Percentiles rank a stretch among this genome's conserved stretches.
phyloP scores from a whole-genome alignment of 2,329 filamentous ascomycete species.

The Fusarium brachygibbosum region DNA sequence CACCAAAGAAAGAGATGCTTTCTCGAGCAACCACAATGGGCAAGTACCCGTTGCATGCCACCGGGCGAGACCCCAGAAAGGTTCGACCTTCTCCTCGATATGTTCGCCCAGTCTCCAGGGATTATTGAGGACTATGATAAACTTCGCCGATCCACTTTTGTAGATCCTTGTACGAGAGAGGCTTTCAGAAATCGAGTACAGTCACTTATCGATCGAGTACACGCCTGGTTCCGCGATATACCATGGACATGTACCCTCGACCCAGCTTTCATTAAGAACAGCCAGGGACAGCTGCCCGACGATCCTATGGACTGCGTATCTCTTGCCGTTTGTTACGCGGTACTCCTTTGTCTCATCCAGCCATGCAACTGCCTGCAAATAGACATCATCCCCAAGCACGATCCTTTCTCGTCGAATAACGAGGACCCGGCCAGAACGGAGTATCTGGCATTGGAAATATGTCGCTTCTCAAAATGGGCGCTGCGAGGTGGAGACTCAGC shows the following conservation, averaged over 20 bases:
- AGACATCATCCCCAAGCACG: neutral
- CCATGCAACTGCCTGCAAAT: constrained; percentile 16
- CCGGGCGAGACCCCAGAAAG: constrained; percentile 5
- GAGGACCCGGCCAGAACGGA: neutral
- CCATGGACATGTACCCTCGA: constrained; percentile 9
- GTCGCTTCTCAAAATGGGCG: constrained; percentile 15
- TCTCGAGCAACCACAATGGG: constrained; percentile 33
- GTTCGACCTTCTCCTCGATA: constrained; percentile 18
- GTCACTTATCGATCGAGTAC: neutral
- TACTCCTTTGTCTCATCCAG: constrained; percentile 21
- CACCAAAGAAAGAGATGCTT: constrained; percentile 29
- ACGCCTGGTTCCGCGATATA: constrained; percentile 12
- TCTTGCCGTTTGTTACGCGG: constrained; percentile 15
- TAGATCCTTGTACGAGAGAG: neutral
- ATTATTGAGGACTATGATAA: constrained; percentile 14
- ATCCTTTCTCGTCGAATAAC: fast-evolving
- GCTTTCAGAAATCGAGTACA: neutral
- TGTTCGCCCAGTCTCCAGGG: constrained; percentile 17
- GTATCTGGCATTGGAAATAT: constrained; percentile 19
- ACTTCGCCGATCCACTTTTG: neutral
- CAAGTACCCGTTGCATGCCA: neutral
- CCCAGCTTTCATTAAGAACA: neutral
- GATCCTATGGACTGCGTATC: constrained; percentile 18
- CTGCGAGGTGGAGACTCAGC: constrained; percentile 1
- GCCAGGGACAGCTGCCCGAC: neutral